Base-by-base conservation (phyloP, 257 asterid genomes). In the Cruciata laevipes region DNA sequence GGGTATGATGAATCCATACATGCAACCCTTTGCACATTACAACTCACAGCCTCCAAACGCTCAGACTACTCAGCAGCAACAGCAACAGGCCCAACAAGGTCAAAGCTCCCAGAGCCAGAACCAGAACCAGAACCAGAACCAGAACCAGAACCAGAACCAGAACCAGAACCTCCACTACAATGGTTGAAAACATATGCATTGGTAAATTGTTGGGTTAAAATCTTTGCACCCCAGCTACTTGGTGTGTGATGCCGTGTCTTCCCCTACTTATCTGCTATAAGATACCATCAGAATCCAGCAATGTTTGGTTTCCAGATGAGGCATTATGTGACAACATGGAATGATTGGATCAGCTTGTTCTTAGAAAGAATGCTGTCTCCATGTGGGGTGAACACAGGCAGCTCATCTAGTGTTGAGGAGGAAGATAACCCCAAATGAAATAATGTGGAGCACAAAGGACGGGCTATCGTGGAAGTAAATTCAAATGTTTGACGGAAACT, bases 1-100 rank as follows among this genome's bases (percentile, higher is more conserved):
- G 95, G 75, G 82, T 76, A 63, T 85, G 80, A 75, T 81, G 77
- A 86, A 88, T 81, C 97, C 97, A 52, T 88, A 88, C 69, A 83
- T 95, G 35, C 99, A 90, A 80, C 97, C 99, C 33, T 88, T 83
- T 61, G 79, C 82, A 7, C 96, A 83, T 81, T 90, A 90, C 81
- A 90, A 79, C 67, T 44, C 94, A 1, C 95, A 81, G 82, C 94
- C 91, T 9, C 76, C 70, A 40, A 87, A 80, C 64, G 71, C 83
- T 77, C 96, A 82, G 80, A 75, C 81, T 66, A 60, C 90, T 61
- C 98, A 85, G 79, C 85, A 69, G 67, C 97, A 81, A 62, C 96
- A 85, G 70, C 88, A 79, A 59, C 75, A 83, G 38, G 63, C 81
- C 69, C 90, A 87, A 74, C 95, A 78, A 69, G 90, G 85, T 61